Evolutionary conservation across 345 rosid genomes (phyloP), one percentile per base, ranked within the genome.

Genomic region (Gossypium rotundifolium): DNA sequence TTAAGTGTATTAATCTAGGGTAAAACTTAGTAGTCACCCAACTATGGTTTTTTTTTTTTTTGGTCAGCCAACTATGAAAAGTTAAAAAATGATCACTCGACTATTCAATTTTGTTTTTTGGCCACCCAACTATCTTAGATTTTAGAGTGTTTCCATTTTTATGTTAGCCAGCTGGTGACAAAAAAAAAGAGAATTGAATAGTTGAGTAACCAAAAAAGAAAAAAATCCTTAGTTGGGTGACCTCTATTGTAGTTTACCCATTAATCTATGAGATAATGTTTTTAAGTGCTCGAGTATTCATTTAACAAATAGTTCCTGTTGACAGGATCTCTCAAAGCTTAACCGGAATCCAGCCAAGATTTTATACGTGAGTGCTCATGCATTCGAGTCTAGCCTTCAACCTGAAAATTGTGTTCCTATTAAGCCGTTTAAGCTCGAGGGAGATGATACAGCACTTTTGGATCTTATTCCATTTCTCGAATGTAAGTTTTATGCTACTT

Each of bases 401-500:
- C 97, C 91, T 33, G 99, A 96, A 84, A 93, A 96, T 71, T 81
- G 83, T 68, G 81, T 96, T 60, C 94, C 91, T 38, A 84, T 95
- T 70, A 86, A 87, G 82, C 92, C 99, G 42, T 93, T 87, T 84
- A 86, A 85, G 82, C 91, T 89, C 1, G 93, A 93, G 74, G 20
- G 76, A 16, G 94, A 88, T 13, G 99, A 96, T 81, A 91, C 98
- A 1, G 85, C 90, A 58, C 97, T 96, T 68, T 38, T 95, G 78
- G 98, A 93, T 78, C 97, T 95, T 62, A 91, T 95, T 84, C 99
- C 98, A 2, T 95, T 93, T 79, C 98, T 95, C 55, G 98, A 95
- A 81, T 95, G 99, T 93, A 82, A 85, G 89, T 78, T 49, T 65
- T 62, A 55, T 72, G 45, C 6, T 17, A 9, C n/a, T 51, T 16